Evolutionary conservation across 257 asterid genomes (phyloP).

Genomic region (Solanum clarkiae): DNA sequence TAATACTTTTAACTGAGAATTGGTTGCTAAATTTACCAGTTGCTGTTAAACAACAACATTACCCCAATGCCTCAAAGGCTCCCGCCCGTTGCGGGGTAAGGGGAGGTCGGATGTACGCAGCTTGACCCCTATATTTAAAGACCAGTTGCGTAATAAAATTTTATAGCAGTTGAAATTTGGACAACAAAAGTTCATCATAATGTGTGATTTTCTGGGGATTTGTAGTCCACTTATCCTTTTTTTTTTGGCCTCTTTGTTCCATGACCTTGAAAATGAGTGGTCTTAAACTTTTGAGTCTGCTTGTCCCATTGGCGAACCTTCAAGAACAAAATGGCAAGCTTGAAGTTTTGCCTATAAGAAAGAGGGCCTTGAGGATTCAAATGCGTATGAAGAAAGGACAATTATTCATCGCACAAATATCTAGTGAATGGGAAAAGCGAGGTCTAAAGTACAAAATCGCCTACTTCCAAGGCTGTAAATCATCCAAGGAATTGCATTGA

Average conservation of each 20-base stretch:
- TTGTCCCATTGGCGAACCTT: neutral
- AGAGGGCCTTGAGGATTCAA: no score
- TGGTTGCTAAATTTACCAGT: neutral
- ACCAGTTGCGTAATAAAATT: no score
- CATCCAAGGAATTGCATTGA: neutral
- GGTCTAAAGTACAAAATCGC: neutral
- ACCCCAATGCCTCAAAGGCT: no score
- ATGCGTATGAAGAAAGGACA: no score
- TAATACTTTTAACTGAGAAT: neutral
- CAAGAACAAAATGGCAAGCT: neutral
- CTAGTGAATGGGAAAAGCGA: neutral
- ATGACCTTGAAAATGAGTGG: neutral
- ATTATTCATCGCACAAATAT: no score
- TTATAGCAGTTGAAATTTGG: neutral
- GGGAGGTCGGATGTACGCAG: no score
- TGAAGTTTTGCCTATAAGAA: neutral
- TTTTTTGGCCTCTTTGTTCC: neutral
- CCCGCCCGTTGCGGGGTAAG: no score
- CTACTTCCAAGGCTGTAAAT: neutral
- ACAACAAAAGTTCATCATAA: neutral
- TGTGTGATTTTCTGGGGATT: neutral
- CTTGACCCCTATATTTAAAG: no score
- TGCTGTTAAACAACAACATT: no score
- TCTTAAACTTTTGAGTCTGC: neutral
- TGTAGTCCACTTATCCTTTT: neutral